A percentile compares a stretch with the other conserved stretches of the same genome.
phyloP scores from a whole-genome alignment of 495 filamentous ascomycete genomes.

The Penicillium salamii region DNA sequence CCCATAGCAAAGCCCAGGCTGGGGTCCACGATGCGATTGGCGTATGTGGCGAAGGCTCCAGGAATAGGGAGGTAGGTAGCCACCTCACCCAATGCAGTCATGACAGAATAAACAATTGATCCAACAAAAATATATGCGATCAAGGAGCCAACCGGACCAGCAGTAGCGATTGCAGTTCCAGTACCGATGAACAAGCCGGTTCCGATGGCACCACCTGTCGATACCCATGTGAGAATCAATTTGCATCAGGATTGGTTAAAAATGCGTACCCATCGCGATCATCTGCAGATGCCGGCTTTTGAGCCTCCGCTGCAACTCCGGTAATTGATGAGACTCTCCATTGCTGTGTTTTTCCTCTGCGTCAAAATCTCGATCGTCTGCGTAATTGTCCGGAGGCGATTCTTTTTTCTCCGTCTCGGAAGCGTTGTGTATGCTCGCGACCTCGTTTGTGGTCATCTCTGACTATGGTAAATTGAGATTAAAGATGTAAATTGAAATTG shows the following conservation, averaged over 20 bases:
- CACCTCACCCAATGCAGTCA: constrained; percentile 58
- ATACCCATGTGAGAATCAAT: background rate
- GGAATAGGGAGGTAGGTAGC: constrained; percentile 68
- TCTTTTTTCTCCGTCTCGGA: background rate
- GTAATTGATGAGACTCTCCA: constrained; percentile 5
- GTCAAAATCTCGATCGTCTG: background rate
- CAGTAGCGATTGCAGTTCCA: constrained; percentile 57
- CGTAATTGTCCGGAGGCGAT: background rate
- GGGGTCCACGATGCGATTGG: constrained; percentile 63
- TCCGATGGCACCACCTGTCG: constrained; percentile 65
- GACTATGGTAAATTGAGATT: background rate
- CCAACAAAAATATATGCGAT: constrained; percentile 60
- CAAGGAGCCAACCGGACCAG: constrained; percentile 62
- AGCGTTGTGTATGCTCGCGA: background rate
- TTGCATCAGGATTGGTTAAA: background rate
- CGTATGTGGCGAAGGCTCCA: constrained; percentile 66
- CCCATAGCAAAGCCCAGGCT: constrained; percentile 70
- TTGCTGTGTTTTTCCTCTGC: constrained; percentile 7
- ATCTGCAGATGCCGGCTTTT: constrained; percentile 64
- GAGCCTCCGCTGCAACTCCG: constrained; percentile 47
- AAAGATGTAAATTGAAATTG: background rate
- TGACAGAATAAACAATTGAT: constrained; percentile 50
- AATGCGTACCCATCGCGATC: constrained; percentile 55
- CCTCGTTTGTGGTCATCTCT: constrained; percentile 2
- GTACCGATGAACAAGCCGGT: constrained; percentile 72